Evolutionary conservation across 2,329 filamentous ascomycete genomes (phyloP), one percentile per base, ranked within the genome.

Genomic region (Byssochlamys sp.): DNA sequence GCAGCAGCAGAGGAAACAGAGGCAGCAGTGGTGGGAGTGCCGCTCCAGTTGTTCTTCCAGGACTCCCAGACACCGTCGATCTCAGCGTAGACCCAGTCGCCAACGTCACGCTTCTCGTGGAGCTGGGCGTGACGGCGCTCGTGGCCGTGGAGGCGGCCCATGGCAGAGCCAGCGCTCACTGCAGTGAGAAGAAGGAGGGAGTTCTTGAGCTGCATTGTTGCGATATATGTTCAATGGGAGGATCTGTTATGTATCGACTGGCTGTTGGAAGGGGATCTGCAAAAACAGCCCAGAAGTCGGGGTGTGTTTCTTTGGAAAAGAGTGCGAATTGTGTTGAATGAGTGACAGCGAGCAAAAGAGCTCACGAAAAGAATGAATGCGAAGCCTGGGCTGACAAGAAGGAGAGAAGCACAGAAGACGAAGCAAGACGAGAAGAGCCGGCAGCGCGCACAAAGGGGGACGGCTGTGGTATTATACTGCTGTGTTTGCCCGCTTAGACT

Each of bases 131-230:
- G 71, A 58, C 71, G 71, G 60, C 71, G 71, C 56, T 73, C 68
- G 58, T 74, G 71, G 59, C 69, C 70, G 64, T 74, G 71, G 49
- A 67, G 60, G 60, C 71, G 71, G 59, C 70, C 73, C 45, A 70
- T 63, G 31, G 70, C 64, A 45, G 69, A 67, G 61, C 71, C 65
- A 59, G 71, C 71, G 62, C 69, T 67, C 66, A 74, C 56, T 55
- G 72, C 71, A 57, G 70, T 67, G 57, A 73, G 58, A 58, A 74
- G 60, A 56, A 73, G 57, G 59, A 72, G 51, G 24, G 71, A 69
- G 62, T 71, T 71, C 62, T 74, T 73, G 63, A 74, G 58, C 60
- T 73, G 71, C 73, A 75, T 75, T 19, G 39, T 75, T 45, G 39
- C 39, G n/a, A 45, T n/a, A 7, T 45, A 19, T 45, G 39, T 45